phyloP scores from a whole-genome alignment of 1,284 basidiomycete genomes.

The Fomitopsis palustris region DNA sequence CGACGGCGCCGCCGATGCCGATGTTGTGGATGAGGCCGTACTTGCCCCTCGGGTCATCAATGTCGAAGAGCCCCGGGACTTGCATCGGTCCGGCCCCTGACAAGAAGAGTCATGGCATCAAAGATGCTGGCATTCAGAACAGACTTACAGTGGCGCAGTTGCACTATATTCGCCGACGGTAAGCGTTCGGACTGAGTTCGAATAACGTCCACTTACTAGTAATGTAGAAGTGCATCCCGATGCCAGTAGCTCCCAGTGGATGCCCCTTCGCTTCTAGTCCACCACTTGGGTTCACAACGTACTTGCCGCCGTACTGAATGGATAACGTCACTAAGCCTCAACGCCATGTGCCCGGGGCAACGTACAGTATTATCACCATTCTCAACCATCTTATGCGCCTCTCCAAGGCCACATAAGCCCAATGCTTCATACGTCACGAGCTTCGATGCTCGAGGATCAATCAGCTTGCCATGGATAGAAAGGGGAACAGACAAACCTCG shows the following conservation, averaged over 20 bases:
- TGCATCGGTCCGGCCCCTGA: slow-evolving; percentile 82
- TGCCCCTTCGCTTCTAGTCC: slow-evolving; percentile 87
- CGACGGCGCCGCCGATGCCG: slow-evolving; percentile 76
- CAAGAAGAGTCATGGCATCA: slow-evolving; percentile 1
- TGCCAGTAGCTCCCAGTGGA: slow-evolving; percentile 80
- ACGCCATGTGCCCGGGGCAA: not conserved
- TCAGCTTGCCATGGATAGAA: not conserved
- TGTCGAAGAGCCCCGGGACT: slow-evolving; percentile 65
- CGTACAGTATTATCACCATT: slow-evolving; percentile 76
- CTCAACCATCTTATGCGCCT: slow-evolving; percentile 77
- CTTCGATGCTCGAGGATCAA: slow-evolving; percentile 31
- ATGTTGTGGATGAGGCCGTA: slow-evolving; percentile 83
- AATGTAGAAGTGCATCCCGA: slow-evolving; percentile 89
- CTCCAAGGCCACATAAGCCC: slow-evolving; percentile 65
- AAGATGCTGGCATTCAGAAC: not conserved
- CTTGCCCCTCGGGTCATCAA: slow-evolving; percentile 64
- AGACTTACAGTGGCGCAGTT: slow-evolving; percentile 63
- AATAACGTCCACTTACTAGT: slow-evolving; percentile 48
- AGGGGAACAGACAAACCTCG: slow-evolving; percentile 44
- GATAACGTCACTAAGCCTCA: not conserved
- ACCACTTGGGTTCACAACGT: slow-evolving; percentile 84
- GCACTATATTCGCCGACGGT: slow-evolving; percentile 44
- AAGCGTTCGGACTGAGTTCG: slow-evolving; percentile 1
- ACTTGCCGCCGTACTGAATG: slow-evolving; percentile 76
- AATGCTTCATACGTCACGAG: slow-evolving; percentile 84